Evolutionary conservation across 2,329 filamentous ascomycete genomes (phyloP).

Genomic region (Alternaria tenuissima): DNA sequence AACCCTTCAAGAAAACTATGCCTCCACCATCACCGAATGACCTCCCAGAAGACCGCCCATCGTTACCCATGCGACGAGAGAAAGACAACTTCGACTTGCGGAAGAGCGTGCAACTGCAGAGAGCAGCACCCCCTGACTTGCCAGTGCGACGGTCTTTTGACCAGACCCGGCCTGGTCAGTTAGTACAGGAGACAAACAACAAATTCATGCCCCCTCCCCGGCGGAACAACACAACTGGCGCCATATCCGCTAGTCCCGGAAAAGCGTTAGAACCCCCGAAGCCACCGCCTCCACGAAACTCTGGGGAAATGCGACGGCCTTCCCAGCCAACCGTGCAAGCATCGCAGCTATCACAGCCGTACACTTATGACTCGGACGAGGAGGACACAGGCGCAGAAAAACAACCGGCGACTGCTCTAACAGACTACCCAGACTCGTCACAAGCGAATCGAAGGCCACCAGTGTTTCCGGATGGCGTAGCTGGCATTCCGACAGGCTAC

Average conservation of each 20-base stretch:
- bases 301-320: conserved; percentile 44
- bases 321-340: conserved; percentile 22
- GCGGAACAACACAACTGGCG: conserved; percentile 41
- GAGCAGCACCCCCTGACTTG: conserved; percentile 41
- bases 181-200: conserved; percentile 36
- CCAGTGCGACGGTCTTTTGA: conserved; percentile 50
- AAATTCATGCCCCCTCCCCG: conserved; percentile 47
- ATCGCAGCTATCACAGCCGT: conserved; percentile 34
- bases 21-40: conserved; percentile 33
- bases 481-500: conserved; percentile 83
- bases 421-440: conserved; percentile 83
- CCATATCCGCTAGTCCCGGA: conserved; percentile 11
- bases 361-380: conserved; percentile 61
- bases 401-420: conserved; percentile 61
- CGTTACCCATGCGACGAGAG: conserved; percentile 56
- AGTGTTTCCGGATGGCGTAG: conserved; percentile 72
- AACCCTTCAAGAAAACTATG: conserved; percentile 27
- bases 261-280: conserved; percentile 44
- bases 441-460: conserved; percentile 86
- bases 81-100: conserved; percentile 46
- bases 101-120: conserved; percentile 45
- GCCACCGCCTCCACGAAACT: conserved; percentile 47
- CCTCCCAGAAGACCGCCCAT: conserved; percentile 57
- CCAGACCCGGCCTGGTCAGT: conserved; percentile 37
- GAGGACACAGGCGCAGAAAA: conserved; percentile 52